Base-by-base conservation (phyloP, 2,329 filamentous ascomycete species). In the Arthrobotrys conoides region DNA sequence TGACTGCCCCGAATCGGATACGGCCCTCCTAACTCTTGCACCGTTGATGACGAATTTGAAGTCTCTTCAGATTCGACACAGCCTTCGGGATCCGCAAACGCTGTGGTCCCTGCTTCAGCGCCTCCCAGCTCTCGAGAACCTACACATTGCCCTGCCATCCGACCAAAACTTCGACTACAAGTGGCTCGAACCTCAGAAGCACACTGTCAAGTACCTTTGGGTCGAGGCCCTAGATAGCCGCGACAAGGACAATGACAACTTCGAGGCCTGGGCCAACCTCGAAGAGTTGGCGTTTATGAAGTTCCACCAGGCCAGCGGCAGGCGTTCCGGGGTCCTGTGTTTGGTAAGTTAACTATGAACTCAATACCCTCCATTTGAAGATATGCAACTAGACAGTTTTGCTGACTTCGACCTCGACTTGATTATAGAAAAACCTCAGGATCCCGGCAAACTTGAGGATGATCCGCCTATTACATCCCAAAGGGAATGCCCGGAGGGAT, bases 361-460 rank as follows among this genome's bases (percentile, higher is more conserved):
- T 27, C 2, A 30, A 36, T 14, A 38, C 16, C 30, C 3, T 18
- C 9, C 14, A 55, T 33, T 55, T 9, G 24, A 33, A 55, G 22
- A 18, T 1, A 33, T 14, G 8, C 24, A 33, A 8, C 16, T 5
- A 30, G 6, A 41, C 16, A 16, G 33, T 36, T 36, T 41, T 14
- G 12, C 38, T n/a, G n/a, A 59, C n/a, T n/a, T 38, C 5, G 6
- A n/a, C 4, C 41, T 24, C 18, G 3, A 16, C 41, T 44, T 30
- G 6, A 30, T n/a, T n/a, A n/a, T 61, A 61, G 57, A 44, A 61
- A 44, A 41, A 41, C 24, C 57, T 61, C 36, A 41, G 22, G 22
- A 61, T 61, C 57, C 57, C 57, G 4, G 57, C 57, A 6, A 44
- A 44, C 8, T 10, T 44, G 20, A 61, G 16, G 22, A 20, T 44